These are phyloP conservation scores for Hordeum pubiflorum DNA, from an alignment of 202 grass and related monocot genomes.

Conservation along the genomic window DNA sequence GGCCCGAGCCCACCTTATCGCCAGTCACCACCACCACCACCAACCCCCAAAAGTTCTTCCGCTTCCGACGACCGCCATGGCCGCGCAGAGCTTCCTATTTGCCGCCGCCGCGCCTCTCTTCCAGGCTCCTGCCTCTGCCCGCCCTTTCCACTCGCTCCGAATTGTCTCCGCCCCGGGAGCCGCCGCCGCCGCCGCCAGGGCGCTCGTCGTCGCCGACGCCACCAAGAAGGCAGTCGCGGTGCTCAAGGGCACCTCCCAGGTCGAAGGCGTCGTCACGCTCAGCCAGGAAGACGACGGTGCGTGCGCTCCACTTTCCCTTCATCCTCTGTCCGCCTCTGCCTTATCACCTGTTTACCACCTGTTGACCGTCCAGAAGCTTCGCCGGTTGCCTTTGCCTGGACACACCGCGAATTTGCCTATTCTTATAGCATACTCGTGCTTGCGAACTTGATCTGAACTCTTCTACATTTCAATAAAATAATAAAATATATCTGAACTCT, in stretches of 20 bases:
- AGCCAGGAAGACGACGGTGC: conserved; percentile 67
- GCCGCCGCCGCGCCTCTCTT: conserved; percentile 27
- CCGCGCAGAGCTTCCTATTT: conserved; percentile 5
- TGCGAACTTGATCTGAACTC: neutral
- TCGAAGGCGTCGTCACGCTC: conserved; percentile 80
- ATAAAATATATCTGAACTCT: neutral
- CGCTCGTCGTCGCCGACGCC: conserved; percentile 48
- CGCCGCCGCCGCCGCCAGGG: conserved; percentile 19
- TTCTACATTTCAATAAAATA: too few relatives aligned
- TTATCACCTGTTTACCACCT: neutral
- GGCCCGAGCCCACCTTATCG: conserved; percentile 26
- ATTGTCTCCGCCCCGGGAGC: neutral
- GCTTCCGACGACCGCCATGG: conserved; percentile 44
- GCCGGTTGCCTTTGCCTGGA: neutral
- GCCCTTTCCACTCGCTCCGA: conserved; percentile 56
- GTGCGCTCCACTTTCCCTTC: neutral
- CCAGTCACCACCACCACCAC: neutral
- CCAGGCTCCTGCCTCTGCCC: conserved; percentile 47
- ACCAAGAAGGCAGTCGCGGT: conserved; percentile 79
- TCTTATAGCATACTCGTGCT: neutral
- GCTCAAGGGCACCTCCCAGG: conserved; percentile 72
- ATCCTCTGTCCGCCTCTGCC: neutral
- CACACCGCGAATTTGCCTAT: neutral
- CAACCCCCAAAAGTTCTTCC: neutral
- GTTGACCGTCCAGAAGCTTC: neutral